Evolutionary conservation across 2,329 filamentous ascomycete species (phyloP).

Genomic region (Cercospora sp.): DNA sequence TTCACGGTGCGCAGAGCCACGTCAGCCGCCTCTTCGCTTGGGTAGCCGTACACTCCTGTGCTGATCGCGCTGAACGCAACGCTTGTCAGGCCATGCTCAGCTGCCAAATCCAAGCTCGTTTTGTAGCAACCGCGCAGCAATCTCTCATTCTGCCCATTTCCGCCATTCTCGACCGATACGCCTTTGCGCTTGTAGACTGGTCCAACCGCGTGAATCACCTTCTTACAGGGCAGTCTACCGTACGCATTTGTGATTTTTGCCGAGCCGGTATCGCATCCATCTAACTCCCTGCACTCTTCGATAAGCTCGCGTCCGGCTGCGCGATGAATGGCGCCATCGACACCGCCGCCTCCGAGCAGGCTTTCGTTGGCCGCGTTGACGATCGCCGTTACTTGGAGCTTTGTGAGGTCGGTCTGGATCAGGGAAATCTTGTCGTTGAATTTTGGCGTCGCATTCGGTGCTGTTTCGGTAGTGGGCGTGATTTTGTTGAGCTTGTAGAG

Average conservation of each 20-base stretch:
- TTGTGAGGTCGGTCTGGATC: constrained; percentile 78
- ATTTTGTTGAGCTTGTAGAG: constrained; percentile 65
- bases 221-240: constrained; percentile 65
- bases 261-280: constrained; percentile 73
- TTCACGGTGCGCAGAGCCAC: constrained; percentile 65
- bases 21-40: constrained; percentile 68
- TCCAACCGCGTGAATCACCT: constrained; percentile 88
- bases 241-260: constrained; percentile 84
- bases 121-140: constrained; percentile 67
- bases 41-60: constrained; percentile 89
- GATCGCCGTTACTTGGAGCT: constrained; percentile 73
- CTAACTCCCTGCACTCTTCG: constrained; percentile 68
- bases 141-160: constrained; percentile 41
- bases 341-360: constrained; percentile 84
- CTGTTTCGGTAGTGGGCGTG: constrained; percentile 31
- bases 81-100: constrained; percentile 63
- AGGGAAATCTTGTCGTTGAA: constrained; percentile 72
- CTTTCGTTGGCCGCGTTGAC: constrained; percentile 87
- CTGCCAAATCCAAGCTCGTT: constrained; percentile 70
- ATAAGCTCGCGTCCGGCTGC: constrained; percentile 72
- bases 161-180: constrained; percentile 18
- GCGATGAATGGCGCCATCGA: constrained; percentile 73
- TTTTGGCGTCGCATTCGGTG: constrained; percentile 46
- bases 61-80: constrained; percentile 84
- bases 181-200: constrained; percentile 65